These are phyloP conservation scores for Beauveria pseudobassiana DNA, from an alignment of 2,329 filamentous ascomycete species.

Conservation along the genomic window DNA sequence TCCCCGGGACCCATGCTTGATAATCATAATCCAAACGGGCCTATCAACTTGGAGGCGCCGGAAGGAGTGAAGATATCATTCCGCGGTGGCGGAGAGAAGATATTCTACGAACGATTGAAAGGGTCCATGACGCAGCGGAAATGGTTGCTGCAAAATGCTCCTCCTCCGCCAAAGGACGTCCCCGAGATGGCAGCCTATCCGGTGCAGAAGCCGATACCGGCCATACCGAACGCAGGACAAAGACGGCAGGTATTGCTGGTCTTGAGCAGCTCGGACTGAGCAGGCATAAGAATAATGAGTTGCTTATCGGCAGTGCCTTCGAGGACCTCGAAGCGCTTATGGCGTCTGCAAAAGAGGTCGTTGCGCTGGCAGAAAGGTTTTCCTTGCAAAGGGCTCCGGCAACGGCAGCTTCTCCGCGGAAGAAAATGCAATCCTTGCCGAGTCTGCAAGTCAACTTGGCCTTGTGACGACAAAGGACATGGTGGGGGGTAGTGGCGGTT, in stretches of 20 bases:
- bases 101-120: conserved; percentile 84
- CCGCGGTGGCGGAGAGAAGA: conserved; percentile 77
- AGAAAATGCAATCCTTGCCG: conserved; percentile 66
- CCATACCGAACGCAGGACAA: conserved; percentile 29
- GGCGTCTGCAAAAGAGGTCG: conserved; percentile 94
- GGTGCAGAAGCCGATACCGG: conserved; percentile 19
- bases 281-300: conserved; percentile 84
- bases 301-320: conserved; percentile 88
- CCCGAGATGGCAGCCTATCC: conserved; percentile 28
- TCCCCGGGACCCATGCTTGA: conserved; percentile 70
- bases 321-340: conserved; percentile 95
- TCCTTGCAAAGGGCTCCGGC: conserved; percentile 57
- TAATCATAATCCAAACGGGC: conserved; percentile 20
- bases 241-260: conserved; percentile 82
- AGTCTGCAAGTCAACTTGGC: conserved; percentile 72
- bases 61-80: conserved; percentile 91
- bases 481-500: conserved; percentile 63
- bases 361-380: conserved; percentile 85
- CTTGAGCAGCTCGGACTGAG: conserved; percentile 80
- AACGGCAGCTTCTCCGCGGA: conserved; percentile 57
- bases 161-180: conserved; percentile 67
- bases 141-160: conserved; percentile 87
- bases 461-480: conserved; percentile 95
- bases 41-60: conserved; percentile 43
- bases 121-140: conserved; percentile 84